Conservation (phyloP, 345 rosid genomes). For the Anastatica hierochuntica region DNA sequence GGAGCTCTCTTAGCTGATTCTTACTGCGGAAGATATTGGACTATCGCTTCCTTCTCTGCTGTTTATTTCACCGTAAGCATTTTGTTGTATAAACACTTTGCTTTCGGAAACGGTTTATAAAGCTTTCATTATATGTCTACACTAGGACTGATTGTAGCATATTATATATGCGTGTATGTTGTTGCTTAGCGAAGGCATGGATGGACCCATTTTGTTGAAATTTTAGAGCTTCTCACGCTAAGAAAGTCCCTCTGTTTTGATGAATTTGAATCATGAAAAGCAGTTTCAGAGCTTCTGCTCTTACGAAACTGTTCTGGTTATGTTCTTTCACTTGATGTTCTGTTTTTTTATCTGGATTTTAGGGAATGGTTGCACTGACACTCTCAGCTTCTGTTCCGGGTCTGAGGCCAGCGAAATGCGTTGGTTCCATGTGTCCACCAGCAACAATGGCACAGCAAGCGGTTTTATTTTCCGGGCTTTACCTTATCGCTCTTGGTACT, state of each 20-base stretch:
- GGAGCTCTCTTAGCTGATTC: slow-evolving; percentile 59
- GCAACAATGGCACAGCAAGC: slow-evolving; percentile 27
- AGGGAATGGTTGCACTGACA: slow-evolving; percentile 47
- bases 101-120: too few species aligned
- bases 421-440: slow-evolving; percentile 18
- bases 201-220: too few species aligned
- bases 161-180: too few species aligned
- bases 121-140: too few species aligned
- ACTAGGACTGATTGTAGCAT: too few species aligned
- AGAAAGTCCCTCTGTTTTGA: too few species aligned
- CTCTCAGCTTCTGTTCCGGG: slow-evolving; percentile 43
- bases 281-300: not conserved
- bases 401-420: slow-evolving; percentile 32
- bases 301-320: slow-evolving; percentile 50
- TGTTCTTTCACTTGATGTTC: too few species aligned
- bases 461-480: slow-evolving; percentile 33
- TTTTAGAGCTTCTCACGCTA: too few species aligned
- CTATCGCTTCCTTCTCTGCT: slow-evolving; percentile 44
- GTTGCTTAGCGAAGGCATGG: too few species aligned
- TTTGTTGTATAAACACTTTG: slow-evolving; percentile 30
- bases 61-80: slow-evolving; percentile 36
- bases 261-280: too few species aligned
- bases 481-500: slow-evolving; percentile 38
- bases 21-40: slow-evolving; percentile 55
- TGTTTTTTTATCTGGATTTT: not conserved